Base-by-base conservation (phyloP, 306 rosid species). In the Lathyrus tuberosus region DNA sequence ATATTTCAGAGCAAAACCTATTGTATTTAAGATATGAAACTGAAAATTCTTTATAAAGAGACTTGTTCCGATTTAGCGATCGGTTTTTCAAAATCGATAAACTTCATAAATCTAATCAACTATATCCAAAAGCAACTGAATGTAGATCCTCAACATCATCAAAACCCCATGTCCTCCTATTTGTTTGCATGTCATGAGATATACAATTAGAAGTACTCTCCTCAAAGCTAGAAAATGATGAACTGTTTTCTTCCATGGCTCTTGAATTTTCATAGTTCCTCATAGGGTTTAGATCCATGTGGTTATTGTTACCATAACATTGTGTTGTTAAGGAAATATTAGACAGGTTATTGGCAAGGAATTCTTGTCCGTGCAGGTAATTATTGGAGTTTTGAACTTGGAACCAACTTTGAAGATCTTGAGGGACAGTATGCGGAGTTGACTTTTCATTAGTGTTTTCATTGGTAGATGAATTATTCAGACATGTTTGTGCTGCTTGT, bases 191-290 rank as follows among this genome's bases (percentile, higher is more conserved):
- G 62, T 86, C 91, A 67, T 82, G 75, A 62, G 89, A 83, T 80
- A 85, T 81, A 48, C 96, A 78, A 66, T 76, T 78, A 41, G 85
- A 84, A 62, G 82, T 78, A 61, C 81, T 76, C 48, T 91, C 96
- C 0, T 87, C 93, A 75, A 82, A 89, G 86, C 89, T 87, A 14
- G 86, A 89, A 44, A 85, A 87, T 13, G 97, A 88, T 13, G 97
- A 88, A 33, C 72, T 75, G 48, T 75, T 85, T 59, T 91, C 87
- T 16, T 90, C 96, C 37, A 72, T 70, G 72, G 43, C 62, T 46
- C 75, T 65, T 44, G 85, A 85, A 73, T 70, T 81, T 53, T 82
- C 81, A 78, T 84, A 72, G 61, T 82, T 75, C 68, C 85, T 87
- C 3, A 75, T 60, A 43, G 90, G 84, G 52, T 86, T 84, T 26